These are phyloP conservation scores for Fraxinus baroniana DNA, from an alignment of 305 asterid genomes.

Conservation along the genomic window DNA sequence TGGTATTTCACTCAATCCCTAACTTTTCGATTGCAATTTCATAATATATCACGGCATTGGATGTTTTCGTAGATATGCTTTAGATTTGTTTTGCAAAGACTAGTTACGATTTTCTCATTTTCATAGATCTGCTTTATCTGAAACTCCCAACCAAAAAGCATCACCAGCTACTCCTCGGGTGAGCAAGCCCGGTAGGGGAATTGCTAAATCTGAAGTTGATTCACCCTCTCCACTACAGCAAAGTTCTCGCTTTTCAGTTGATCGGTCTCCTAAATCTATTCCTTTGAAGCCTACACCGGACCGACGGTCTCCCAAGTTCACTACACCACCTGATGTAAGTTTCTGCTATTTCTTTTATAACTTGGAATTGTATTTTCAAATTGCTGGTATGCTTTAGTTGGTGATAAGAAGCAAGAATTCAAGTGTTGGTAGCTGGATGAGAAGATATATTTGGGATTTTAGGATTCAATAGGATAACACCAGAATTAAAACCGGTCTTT, in stretches of 20 bases:
- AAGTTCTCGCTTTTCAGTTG: slow-evolving; percentile 58
- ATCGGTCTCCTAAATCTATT: slow-evolving; percentile 68
- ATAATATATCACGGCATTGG: slow-evolving; percentile 1
- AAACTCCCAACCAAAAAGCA: slow-evolving; percentile 58
- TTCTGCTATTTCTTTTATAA: background rate
- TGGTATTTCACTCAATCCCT: background rate
- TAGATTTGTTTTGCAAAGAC: slow-evolving; percentile 3
- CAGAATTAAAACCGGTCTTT: background rate
- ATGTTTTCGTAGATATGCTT: slow-evolving; percentile 24
- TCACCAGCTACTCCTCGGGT: slow-evolving; percentile 63
- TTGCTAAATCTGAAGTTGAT: slow-evolving; percentile 64
- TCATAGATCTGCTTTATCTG: slow-evolving; percentile 68
- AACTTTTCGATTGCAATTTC: background rate
- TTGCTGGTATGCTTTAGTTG: background rate
- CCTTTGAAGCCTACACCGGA: slow-evolving; percentile 64
- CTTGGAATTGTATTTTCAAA: background rate
- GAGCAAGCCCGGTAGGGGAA: slow-evolving; percentile 52
- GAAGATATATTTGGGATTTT: background rate
- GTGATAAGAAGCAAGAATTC: background rate
- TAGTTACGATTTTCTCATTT: slow-evolving; percentile 20
- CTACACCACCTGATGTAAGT: slow-evolving; percentile 82
- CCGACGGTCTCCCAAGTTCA: slow-evolving; percentile 60
- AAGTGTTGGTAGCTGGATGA: background rate
- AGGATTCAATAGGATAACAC: background rate
- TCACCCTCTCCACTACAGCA: slow-evolving; percentile 59